A percentile compares a stretch with the other conserved stretches of the same genome.
Evolutionary conservation across 169 alveolate species (phyloP).

Genomic region (Cryptosporidium muris): DNA sequence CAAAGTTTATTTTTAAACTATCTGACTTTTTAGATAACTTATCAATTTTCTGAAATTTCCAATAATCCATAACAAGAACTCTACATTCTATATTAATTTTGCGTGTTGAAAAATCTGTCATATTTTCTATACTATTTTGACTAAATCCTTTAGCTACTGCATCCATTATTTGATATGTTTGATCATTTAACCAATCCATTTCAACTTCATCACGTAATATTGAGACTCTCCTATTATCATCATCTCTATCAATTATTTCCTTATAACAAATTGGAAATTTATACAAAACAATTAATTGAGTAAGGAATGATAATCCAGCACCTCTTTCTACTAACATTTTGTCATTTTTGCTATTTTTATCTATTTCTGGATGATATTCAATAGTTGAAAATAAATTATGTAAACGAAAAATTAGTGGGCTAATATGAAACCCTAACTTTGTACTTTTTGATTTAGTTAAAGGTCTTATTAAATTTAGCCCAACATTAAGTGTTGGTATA

Average conservation of each 20-base stretch:
- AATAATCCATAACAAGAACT: slow-evolving; percentile 37
- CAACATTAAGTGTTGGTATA: slow-evolving; percentile 16
- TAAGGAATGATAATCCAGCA: slow-evolving; percentile 40
- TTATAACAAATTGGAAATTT: slow-evolving; percentile 48
- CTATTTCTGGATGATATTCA: neutral
- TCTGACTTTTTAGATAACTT: neutral
- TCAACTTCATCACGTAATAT: slow-evolving; percentile 48
- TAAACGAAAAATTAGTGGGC: slow-evolving; percentile 23
- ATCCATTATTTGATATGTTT: slow-evolving; percentile 32
- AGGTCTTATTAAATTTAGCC: slow-evolving; percentile 58
- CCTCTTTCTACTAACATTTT: slow-evolving; percentile 12
- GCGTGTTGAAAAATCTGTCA: slow-evolving; percentile 2
- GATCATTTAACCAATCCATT: slow-evolving; percentile 38
- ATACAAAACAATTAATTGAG: slow-evolving; percentile 39
- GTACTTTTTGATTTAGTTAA: neutral
- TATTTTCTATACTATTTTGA: slow-evolving; percentile 4
- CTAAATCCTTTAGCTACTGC: neutral
- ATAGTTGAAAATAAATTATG: slow-evolving; percentile 7
- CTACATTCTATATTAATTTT: slow-evolving; percentile 25
- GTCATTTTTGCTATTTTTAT: neutral
- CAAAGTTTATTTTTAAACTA: neutral
- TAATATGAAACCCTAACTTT: slow-evolving; percentile 39
- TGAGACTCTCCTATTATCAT: slow-evolving; percentile 6
- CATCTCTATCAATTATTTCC: slow-evolving; percentile 25
- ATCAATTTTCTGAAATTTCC: slow-evolving; percentile 27